Evolutionary conservation across 768 basidiomycete species (phyloP).

Genomic region (Lentinula lateritia): DNA sequence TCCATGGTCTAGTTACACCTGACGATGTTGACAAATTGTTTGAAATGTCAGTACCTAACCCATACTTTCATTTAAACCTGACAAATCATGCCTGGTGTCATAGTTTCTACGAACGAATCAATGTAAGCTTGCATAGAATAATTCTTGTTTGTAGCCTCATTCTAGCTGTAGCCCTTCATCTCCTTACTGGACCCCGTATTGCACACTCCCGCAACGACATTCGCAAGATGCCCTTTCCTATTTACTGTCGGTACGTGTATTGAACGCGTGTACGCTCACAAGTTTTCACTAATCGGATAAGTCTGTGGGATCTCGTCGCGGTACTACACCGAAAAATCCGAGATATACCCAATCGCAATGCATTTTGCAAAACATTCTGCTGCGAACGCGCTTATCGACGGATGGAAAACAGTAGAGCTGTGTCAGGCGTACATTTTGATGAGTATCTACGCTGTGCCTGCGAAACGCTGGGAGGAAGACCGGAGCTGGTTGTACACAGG

Average conservation of each 20-base stretch:
- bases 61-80: background rate
- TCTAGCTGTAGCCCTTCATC: constrained; percentile 48
- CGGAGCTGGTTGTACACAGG: constrained; percentile 88
- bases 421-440: constrained; percentile 90
- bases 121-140: constrained; percentile 38
- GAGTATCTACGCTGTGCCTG: constrained; percentile 77
- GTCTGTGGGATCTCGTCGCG: constrained; percentile 86
- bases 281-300: constrained; percentile 16
- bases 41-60: constrained; percentile 53
- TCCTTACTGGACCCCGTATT: constrained; percentile 76
- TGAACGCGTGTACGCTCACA: background rate
- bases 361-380: constrained; percentile 83
- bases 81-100: background rate
- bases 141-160: background rate
- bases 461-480: constrained; percentile 84
- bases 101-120: constrained; percentile 68
- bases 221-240: constrained; percentile 82
- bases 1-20: constrained; percentile 73
- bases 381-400: constrained; percentile 74
- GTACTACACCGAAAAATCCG: constrained; percentile 72
- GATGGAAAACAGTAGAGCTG: constrained; percentile 82
- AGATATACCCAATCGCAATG: constrained; percentile 85
- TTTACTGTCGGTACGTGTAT: constrained; percentile 73
- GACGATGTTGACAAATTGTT: constrained; percentile 82
- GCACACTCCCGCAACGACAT: constrained; percentile 75